Evolutionary conservation across 1,139 yeast species (phyloP), one percentile per base, ranked within the genome.

Genomic region (Magnusiomyces suaveolens): DNA sequence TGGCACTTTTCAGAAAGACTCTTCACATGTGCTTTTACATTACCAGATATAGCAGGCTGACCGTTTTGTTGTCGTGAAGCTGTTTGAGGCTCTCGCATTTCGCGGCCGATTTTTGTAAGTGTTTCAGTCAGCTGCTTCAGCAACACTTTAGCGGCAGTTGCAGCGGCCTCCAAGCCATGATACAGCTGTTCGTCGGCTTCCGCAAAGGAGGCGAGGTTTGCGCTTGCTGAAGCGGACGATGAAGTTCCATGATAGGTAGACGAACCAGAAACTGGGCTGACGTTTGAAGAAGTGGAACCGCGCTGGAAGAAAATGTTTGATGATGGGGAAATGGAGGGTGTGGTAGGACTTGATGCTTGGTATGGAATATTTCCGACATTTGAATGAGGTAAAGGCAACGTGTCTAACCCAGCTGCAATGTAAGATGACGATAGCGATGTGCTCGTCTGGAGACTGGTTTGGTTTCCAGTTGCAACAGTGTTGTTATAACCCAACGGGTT

Each of bases 1-100:
- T 85, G 79, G 65, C 96, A 88, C n/a, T 86, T 84, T 49, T 75
- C 77, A 0, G 95, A 83, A 53, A 90, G 73, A 50, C 88, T 97
- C 61, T 84, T 83, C 29, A 89, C 84, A 63, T 84, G 85, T 3
- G 76, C 66, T 18, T 16, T 38, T 4, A 38, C 20, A n/a, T 38
- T 38, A 10, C 18, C 18, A 10, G 43, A 38, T 10, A 38, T 18
- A 0, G 86, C 81, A 1, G 71, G n/a, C 43, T 38, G 43, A 38
- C 18, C n/a, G n/a, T 16, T 38, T 16, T 38, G 43, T 14, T 10
- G 16, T 8, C 43, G 16, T 10, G 43, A n/a, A 4, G 18, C 10
- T 14, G 20, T 10, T 16, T 38, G 43, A 14, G 43, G 6, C 20
- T 38, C 43, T 8, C 32, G 79, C 71, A 0, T 95, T 43, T 32